These are phyloP conservation scores for Hypoxylon subgilvum DNA, from an alignment of 495 filamentous ascomycete species.

Conservation along the genomic window DNA sequence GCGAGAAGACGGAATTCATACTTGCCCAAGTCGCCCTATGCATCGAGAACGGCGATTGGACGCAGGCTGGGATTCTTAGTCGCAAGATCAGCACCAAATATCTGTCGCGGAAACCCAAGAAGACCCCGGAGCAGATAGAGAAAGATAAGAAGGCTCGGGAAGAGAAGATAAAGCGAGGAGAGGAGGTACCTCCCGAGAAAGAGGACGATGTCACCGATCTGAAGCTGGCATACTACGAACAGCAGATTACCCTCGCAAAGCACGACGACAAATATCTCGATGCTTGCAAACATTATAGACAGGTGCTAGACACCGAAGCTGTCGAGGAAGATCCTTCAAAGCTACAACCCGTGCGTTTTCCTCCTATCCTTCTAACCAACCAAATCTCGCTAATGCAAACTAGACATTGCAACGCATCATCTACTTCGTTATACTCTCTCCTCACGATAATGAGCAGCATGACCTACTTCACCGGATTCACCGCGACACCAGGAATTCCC, in stretches of 20 bases:
- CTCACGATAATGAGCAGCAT: slow-evolving; percentile 98
- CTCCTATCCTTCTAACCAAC: background rate
- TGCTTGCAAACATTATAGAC: slow-evolving; percentile 94
- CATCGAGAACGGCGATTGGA: slow-evolving; percentile 96
- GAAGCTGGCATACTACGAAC: slow-evolving; percentile 94
- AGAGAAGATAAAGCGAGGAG: slow-evolving; percentile 76
- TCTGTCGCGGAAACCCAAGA: slow-evolving; percentile 86
- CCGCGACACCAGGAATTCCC: slow-evolving; percentile 68
- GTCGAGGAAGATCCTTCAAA: slow-evolving; percentile 88
- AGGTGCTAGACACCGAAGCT: slow-evolving; percentile 92
- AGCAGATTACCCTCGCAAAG: slow-evolving; percentile 92
- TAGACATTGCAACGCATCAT: slow-evolving; percentile 89
- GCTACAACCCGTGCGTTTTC: slow-evolving; percentile 74
- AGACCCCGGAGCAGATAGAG: slow-evolving; percentile 82
- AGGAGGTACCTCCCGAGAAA: slow-evolving; percentile 75
- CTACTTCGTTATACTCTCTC: slow-evolving; percentile 95
- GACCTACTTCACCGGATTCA: slow-evolving; percentile 94
- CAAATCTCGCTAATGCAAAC: slow-evolving; percentile 41
- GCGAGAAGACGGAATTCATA: slow-evolving; percentile 98
- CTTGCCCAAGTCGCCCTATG: slow-evolving; percentile 92
- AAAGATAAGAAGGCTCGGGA: slow-evolving; percentile 85
- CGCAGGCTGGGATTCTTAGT: slow-evolving; percentile 89
- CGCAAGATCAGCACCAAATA: slow-evolving; percentile 96
- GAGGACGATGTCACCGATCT: slow-evolving; percentile 94
- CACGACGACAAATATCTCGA: slow-evolving; percentile 97